Evolutionary conservation across 306 rosid species (phyloP).

Genomic region (Malus asiatica): DNA sequence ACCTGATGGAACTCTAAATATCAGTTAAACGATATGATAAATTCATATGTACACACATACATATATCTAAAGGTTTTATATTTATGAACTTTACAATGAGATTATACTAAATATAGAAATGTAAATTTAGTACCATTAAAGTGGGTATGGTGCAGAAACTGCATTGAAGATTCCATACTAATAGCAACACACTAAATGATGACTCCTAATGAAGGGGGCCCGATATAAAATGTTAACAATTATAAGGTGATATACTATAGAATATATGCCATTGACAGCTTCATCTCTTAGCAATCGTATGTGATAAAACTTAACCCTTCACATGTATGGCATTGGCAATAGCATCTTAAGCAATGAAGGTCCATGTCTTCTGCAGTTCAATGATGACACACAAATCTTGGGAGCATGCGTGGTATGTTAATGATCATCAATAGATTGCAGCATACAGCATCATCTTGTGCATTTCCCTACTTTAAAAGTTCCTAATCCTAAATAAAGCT

Average conservation of each 20-base stretch:
- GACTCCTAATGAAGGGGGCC: neutral
- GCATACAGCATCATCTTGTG: neutral
- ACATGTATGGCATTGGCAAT: neutral
- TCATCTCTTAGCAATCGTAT: neutral
- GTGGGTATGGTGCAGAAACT: neutral
- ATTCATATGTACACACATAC: neutral
- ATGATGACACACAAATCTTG: neutral
- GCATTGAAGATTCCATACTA: neutral
- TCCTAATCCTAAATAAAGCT: neutral
- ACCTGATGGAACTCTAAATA: conserved; percentile 53
- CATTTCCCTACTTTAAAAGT: neutral
- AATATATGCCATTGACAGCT: neutral
- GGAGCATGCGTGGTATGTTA: neutral
- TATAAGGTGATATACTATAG: neutral
- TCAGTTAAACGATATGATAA: conserved; percentile 12
- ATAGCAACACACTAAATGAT: neutral
- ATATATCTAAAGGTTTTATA: neutral
- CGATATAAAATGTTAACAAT: neutral
- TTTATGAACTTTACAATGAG: neutral
- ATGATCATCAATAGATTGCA: neutral
- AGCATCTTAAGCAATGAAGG: neutral
- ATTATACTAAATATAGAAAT: neutral
- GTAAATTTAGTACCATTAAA: neutral
- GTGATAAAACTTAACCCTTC: neutral
- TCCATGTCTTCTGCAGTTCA: neutral